phyloP scores from a whole-genome alignment of 2,329 filamentous ascomycete genomes.

The Lizonia empirigonia region DNA sequence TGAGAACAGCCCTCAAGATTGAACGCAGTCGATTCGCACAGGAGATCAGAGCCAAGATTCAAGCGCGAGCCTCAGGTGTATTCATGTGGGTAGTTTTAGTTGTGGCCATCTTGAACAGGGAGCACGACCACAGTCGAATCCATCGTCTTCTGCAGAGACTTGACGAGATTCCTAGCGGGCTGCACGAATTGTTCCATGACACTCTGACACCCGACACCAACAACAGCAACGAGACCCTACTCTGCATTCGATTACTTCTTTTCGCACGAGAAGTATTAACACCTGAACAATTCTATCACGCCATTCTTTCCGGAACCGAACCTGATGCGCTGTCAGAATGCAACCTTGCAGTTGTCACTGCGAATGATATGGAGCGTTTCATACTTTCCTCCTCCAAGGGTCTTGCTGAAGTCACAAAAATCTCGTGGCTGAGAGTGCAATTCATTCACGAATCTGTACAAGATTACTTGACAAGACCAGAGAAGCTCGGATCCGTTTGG shows the following conservation, averaged over 20 bases:
- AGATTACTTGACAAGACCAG: conserved; percentile 51
- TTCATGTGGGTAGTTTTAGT: conserved; percentile 50
- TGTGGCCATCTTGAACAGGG: conserved; percentile 53
- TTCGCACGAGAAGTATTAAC: conserved; percentile 21
- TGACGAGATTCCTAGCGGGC: conserved; percentile 40
- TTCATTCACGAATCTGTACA: conserved; percentile 42
- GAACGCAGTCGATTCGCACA: conserved; percentile 24
- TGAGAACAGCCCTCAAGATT: conserved; percentile 28
- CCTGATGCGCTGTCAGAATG: conserved; percentile 13
- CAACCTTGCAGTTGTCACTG: conserved; percentile 22
- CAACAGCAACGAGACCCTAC: conserved; percentile 14
- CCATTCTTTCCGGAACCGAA: conserved; percentile 18
- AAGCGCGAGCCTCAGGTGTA: conserved; percentile 49
- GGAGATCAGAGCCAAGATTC: conserved; percentile 40
- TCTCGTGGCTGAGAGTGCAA: conserved; percentile 28
- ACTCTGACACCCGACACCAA: conserved; percentile 51
- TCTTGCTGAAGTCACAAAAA: conserved; percentile 24
- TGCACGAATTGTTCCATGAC: conserved; percentile 58
- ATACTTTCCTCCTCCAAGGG: conserved; percentile 35
- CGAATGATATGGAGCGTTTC: conserved; percentile 20
- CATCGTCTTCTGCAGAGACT: conserved; percentile 33
- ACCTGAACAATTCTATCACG: conserved; percentile 25
- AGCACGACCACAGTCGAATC: conserved; percentile 40
- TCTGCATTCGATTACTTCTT: conserved; percentile 31
- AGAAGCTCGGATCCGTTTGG: conserved; percentile 39